Percentiles rank a stretch among this genome's conserved stretches.
Evolutionary conservation across 1,139 yeast genomes (phyloP).

Genomic region (Taiozyma sp.): DNA sequence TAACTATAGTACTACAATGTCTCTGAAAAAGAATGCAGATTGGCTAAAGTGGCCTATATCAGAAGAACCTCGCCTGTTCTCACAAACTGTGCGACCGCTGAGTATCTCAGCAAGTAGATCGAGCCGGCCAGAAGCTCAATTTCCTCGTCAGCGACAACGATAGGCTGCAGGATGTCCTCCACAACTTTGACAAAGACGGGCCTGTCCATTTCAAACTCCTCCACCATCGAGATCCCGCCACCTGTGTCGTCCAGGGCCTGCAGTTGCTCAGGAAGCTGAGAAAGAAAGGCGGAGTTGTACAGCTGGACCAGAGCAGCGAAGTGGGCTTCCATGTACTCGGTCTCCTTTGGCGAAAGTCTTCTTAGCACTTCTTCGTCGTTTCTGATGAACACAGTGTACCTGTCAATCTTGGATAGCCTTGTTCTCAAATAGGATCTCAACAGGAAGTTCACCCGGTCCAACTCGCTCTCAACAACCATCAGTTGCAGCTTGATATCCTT

Average conservation of each 20-base stretch:
- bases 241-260: slow-evolving; percentile 73
- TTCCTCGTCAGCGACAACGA: slow-evolving; percentile 56
- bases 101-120: slow-evolving; percentile 72
- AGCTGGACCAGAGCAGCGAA: slow-evolving; percentile 58
- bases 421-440: slow-evolving; percentile 77
- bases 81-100: slow-evolving; percentile 39
- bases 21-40: too few relatives aligned
- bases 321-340: slow-evolving; percentile 60
- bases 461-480: slow-evolving; percentile 84
- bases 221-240: slow-evolving; percentile 78
- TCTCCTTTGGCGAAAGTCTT: slow-evolving; percentile 54
- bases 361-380: slow-evolving; percentile 19
- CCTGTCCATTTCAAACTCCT: slow-evolving; percentile 65
- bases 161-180: slow-evolving; percentile 55
- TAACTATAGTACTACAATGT: too few relatives aligned
- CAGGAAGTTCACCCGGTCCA: slow-evolving; percentile 80
- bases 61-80: slow-evolving; percentile 39
- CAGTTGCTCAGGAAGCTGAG: slow-evolving; percentile 60
- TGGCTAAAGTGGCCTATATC: slow-evolving; percentile 25
- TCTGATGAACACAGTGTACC: slow-evolving; percentile 52
- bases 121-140: slow-evolving; percentile 63
- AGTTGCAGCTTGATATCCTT: slow-evolving; percentile 73
- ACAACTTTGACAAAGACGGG: slow-evolving; percentile 72
- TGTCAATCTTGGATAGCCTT: slow-evolving; percentile 66
- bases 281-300: slow-evolving; percentile 64